These are phyloP conservation scores for Cercospora sp. DNA, from an alignment of 2,329 filamentous ascomycete genomes.

Conservation along the genomic window DNA sequence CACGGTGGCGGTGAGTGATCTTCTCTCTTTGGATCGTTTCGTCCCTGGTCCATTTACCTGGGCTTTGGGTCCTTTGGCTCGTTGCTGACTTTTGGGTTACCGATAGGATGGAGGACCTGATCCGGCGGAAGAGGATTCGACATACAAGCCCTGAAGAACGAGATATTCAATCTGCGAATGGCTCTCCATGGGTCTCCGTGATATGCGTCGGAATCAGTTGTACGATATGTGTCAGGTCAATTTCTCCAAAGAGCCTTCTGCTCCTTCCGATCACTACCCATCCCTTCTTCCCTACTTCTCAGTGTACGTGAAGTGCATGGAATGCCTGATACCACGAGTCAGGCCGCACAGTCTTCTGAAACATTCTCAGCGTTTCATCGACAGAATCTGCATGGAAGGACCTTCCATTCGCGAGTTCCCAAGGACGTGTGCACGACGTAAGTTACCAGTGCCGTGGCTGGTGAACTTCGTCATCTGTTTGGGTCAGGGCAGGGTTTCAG, in stretches of 20 bases:
- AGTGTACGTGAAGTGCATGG: background rate
- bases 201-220: background rate
- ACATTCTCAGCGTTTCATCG: background rate
- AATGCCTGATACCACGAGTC: background rate
- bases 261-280: no score
- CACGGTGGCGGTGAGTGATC: conserved; percentile 20
- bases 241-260: background rate
- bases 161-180: no score
- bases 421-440: background rate
- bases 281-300: no score
- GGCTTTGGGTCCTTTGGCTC: background rate
- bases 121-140: background rate
- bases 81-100: background rate
- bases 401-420: background rate
- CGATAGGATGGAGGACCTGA: background rate
- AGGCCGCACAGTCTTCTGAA: background rate
- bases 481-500: background rate
- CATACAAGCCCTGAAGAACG: background rate
- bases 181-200: no score
- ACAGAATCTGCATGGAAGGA: background rate
- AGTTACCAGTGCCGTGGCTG: background rate
- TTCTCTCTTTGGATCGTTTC: background rate
- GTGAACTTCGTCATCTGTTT: background rate
- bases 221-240: background rate
- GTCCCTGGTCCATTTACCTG: conserved; percentile 13